These are phyloP conservation scores for Aspergillus mulundensis DNA, from an alignment of 495 filamentous ascomycete species.

Conservation along the genomic window DNA sequence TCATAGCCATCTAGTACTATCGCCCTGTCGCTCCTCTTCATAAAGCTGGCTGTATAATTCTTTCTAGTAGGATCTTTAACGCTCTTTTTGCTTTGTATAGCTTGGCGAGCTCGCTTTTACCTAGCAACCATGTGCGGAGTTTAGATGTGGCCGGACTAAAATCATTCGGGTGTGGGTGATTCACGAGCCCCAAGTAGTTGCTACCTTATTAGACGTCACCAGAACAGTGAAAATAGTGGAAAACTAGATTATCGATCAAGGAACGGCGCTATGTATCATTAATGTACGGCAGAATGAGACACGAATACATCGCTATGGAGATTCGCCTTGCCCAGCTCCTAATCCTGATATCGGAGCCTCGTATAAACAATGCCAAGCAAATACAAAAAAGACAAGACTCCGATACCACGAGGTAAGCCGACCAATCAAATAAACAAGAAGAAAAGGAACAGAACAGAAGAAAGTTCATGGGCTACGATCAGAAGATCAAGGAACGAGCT, in stretches of 20 bases:
- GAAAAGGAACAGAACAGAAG: conserved; percentile 1
- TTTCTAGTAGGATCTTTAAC: too few species aligned
- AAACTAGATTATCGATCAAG: conserved; percentile 20
- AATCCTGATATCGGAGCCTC: conserved; percentile 10
- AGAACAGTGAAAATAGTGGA: not conserved
- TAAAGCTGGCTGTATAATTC: too few species aligned
- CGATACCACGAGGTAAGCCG: conserved; percentile 19
- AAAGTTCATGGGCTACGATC: not conserved
- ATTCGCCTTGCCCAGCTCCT: conserved; percentile 2
- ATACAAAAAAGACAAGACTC: conserved; percentile 24
- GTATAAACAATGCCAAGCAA: conserved; percentile 13
- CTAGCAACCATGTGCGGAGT: too few species aligned
- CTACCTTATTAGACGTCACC: too few species aligned
- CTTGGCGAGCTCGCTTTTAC: too few species aligned
- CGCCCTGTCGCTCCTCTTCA: too few species aligned
- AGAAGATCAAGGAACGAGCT: conserved; percentile 45
- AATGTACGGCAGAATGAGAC: conserved; percentile 29
- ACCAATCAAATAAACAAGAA: not conserved
- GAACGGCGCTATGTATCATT: conserved; percentile 36
- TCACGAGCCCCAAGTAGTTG: too few species aligned
- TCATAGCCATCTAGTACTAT: too few species aligned
- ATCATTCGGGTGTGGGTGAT: too few species aligned
- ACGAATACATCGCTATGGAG: conserved; percentile 15
- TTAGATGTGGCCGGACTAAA: too few species aligned
- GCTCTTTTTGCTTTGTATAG: too few species aligned